Evolutionary conservation across 352 stramenopile genomes (phyloP).

Genomic region (Globisporangium rhizosaccharum): DNA sequence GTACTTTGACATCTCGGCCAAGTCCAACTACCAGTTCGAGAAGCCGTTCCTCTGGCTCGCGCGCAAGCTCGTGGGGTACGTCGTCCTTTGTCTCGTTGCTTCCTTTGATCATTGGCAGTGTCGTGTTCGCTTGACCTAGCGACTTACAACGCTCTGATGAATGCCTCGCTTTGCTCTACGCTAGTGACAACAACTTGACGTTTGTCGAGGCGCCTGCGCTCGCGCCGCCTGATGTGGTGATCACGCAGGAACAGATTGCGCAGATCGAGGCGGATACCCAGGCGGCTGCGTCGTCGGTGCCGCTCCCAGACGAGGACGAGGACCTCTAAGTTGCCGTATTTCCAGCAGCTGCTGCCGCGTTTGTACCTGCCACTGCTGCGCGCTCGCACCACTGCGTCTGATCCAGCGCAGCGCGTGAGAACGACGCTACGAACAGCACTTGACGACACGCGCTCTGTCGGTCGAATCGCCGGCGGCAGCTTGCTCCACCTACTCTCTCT

Average conservation of each 20-base stretch:
- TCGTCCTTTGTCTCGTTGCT: background rate
- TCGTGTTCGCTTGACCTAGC: constrained; percentile 3
- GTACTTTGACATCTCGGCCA: constrained; percentile 99
- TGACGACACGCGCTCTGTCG: too few relatives aligned
- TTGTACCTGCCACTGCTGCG: background rate
- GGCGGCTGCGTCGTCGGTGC: constrained; percentile 86
- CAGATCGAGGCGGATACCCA: constrained; percentile 92
- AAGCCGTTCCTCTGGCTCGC: constrained; percentile 99
- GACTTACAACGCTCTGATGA: constrained; percentile 3
- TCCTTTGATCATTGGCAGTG: background rate
- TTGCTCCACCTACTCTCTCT: background rate
- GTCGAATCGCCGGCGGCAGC: background rate
- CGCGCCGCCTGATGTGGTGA: constrained; percentile 94
- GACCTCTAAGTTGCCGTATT: constrained; percentile 86
- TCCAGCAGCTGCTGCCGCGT: background rate
- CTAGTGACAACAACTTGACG: constrained; percentile 95
- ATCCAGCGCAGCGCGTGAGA: too few relatives aligned
- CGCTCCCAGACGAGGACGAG: constrained; percentile 97
- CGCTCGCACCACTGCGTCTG: background rate
- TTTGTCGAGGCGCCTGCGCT: constrained; percentile 98
- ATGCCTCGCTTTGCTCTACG: constrained; percentile 10
- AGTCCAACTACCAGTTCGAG: constrained; percentile 99
- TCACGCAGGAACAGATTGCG: constrained; percentile 91
- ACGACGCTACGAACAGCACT: too few relatives aligned
- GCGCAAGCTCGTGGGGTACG: constrained; percentile 96